Percentiles rank a stretch among this genome's conserved stretches.
These are phyloP conservation scores for Ormosia semicastrata DNA, from an alignment of 306 rosid genomes.

Conservation along the genomic window DNA sequence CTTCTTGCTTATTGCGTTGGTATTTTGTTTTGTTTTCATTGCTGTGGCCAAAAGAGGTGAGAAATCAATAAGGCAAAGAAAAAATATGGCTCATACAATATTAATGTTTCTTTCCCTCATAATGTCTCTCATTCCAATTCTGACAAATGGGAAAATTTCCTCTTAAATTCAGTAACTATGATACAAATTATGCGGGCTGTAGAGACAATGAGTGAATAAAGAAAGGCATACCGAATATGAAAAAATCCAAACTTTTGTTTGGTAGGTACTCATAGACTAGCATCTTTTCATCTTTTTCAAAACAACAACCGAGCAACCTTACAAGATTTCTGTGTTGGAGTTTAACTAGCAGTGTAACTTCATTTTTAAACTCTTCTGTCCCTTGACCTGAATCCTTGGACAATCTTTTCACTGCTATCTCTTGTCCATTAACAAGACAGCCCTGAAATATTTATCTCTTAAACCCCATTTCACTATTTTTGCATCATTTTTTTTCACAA, in stretches of 20 bases:
- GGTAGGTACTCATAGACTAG: constrained; percentile 42
- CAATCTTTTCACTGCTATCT: constrained; percentile 50
- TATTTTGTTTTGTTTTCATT: no score
- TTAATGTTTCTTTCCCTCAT: no score
- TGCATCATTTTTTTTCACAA: neutral
- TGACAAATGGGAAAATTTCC: neutral
- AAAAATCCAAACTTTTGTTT: constrained; percentile 51
- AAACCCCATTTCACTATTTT: neutral
- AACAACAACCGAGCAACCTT: constrained; percentile 33
- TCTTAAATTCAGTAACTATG: neutral
- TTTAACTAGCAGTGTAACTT: constrained; percentile 28
- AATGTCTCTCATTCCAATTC: no score
- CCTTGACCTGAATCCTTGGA: constrained; percentile 36
- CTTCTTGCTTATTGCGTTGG: no score
- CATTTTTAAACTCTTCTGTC: constrained; percentile 35
- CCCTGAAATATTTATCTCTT: constrained; percentile 39
- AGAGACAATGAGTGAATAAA: neutral
- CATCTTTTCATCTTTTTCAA: constrained; percentile 39
- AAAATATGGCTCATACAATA: no score
- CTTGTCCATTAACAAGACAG: constrained; percentile 32
- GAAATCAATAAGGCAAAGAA: no score
- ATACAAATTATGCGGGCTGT: neutral
- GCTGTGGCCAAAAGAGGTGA: no score
- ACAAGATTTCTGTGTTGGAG: constrained; percentile 41
- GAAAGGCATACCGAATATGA: constrained; percentile 35